These are phyloP conservation scores for Glycyrrhiza uralensis DNA, from an alignment of 306 rosid genomes.

Conservation along the genomic window DNA sequence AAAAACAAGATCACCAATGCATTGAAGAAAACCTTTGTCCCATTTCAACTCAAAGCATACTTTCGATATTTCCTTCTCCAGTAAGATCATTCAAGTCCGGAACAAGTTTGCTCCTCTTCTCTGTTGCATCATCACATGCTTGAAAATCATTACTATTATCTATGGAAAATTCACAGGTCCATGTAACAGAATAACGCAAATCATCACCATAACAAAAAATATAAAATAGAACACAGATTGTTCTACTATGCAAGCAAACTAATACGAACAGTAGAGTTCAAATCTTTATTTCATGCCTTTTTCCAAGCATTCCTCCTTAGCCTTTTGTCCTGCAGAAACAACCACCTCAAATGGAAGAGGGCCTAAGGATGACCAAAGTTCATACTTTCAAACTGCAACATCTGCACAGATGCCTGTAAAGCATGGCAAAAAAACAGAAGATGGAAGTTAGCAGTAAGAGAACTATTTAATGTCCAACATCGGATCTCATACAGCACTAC, in stretches of 20 bases:
- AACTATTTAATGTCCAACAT: no score
- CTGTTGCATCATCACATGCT: slow-evolving; percentile 66
- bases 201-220: background rate
- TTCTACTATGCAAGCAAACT: slow-evolving; percentile 19
- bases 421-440: slow-evolving; percentile 32
- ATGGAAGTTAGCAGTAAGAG: slow-evolving; percentile 12
- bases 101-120: slow-evolving; percentile 65
- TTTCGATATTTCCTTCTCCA: slow-evolving; percentile 96
- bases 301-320: slow-evolving; percentile 87
- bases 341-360: slow-evolving; percentile 99
- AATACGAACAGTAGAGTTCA: slow-evolving; percentile 22
- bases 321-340: slow-evolving; percentile 97
- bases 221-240: slow-evolving; percentile 5
- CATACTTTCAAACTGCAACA: slow-evolving; percentile 82
- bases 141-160: slow-evolving; percentile 25
- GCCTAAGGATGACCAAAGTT: slow-evolving; percentile 94
- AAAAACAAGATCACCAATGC: slow-evolving; percentile 19
- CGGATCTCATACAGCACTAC: no score
- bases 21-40: slow-evolving; percentile 69
- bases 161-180: slow-evolving; percentile 5
- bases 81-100: slow-evolving; percentile 82
- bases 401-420: slow-evolving; percentile 84
- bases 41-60: slow-evolving; percentile 97
- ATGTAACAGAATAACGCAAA: slow-evolving; percentile 3
- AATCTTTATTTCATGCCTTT: slow-evolving; percentile 56